A percentile compares a stretch with the other conserved stretches of the same genome.
Evolutionary conservation across 2,329 filamentous ascomycete genomes (phyloP).

Genomic region (Colletotrichum sp.): DNA sequence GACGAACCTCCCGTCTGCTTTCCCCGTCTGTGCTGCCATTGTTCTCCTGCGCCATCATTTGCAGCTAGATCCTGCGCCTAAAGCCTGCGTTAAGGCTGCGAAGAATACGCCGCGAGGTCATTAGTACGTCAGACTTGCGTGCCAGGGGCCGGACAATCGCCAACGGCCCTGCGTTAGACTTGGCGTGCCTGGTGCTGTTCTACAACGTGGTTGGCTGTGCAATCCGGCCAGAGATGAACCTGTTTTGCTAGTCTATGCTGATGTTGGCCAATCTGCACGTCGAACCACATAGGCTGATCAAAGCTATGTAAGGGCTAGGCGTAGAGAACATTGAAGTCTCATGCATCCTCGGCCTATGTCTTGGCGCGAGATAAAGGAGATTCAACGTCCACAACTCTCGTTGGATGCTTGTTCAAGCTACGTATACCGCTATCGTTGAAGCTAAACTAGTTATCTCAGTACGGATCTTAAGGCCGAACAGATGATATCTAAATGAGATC

Average conservation of each 20-base stretch:
- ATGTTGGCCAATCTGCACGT: not conserved
- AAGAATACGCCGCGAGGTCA: not conserved
- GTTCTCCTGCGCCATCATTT: not conserved
- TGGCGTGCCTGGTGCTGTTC: not conserved
- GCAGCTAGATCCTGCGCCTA: slow-evolving; percentile 1
- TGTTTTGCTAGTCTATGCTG: not conserved
- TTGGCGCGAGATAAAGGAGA: not conserved
- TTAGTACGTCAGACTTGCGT: not conserved
- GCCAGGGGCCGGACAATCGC: not conserved
- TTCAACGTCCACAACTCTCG: not conserved
- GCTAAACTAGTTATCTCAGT: not conserved
- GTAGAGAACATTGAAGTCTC: fast-evolving
- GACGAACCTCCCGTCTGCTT: not conserved
- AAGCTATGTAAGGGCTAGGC: not conserved
- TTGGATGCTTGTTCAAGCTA: not conserved
- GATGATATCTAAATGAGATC: no score
- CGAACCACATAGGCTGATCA: not conserved
- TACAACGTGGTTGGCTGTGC: not conserved
- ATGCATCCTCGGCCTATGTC: not conserved
- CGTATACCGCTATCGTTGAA: not conserved
- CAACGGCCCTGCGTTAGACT: not conserved
- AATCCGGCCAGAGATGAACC: fast-evolving
- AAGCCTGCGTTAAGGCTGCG: not conserved
- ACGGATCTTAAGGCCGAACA: no score
- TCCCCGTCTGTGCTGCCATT: not conserved